phyloP scores from a whole-genome alignment of 164 flowering plant species.

The Hamamelis virginiana region DNA sequence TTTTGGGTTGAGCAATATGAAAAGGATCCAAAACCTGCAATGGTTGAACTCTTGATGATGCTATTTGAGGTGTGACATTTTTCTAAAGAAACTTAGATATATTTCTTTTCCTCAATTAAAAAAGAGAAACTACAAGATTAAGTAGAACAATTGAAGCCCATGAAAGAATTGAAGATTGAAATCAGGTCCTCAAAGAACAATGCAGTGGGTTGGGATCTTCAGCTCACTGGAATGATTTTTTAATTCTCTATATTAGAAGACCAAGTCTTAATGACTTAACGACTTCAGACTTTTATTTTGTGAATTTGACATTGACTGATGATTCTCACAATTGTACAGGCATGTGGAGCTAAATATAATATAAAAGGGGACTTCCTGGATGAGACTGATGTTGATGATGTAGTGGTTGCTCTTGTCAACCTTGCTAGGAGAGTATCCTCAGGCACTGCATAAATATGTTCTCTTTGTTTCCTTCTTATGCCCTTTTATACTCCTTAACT shows the following conservation, averaged over 20 bases:
- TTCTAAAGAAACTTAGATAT: not conserved
- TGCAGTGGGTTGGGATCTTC: not conserved
- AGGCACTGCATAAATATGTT: not conserved
- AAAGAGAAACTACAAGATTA: not conserved
- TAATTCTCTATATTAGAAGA: not conserved
- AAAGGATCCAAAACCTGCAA: conserved; percentile 67
- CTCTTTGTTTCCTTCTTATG: not conserved
- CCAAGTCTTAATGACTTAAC: not conserved
- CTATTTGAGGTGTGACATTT: conserved; percentile 73
- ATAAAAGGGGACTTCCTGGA: conserved; percentile 65
- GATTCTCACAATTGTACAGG: conserved; percentile 40
- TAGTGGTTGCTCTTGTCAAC: conserved; percentile 83
- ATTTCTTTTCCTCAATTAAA: not conserved
- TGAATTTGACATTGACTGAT: no score
- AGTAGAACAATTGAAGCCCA: not conserved
- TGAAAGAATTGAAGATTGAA: not conserved
- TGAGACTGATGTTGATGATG: conserved; percentile 90
- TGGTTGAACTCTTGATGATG: conserved; percentile 75
- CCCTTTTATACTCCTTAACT: not conserved
- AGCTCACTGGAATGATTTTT: not conserved
- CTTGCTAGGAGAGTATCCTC: conserved; percentile 73
- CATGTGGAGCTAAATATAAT: conserved; percentile 81
- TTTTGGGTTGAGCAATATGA: conserved; percentile 86
- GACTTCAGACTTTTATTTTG: no score
- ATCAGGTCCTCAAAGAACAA: not conserved